Conservation (phyloP, 176 grass and related monocot genomes). For the Carex pumila region DNA sequence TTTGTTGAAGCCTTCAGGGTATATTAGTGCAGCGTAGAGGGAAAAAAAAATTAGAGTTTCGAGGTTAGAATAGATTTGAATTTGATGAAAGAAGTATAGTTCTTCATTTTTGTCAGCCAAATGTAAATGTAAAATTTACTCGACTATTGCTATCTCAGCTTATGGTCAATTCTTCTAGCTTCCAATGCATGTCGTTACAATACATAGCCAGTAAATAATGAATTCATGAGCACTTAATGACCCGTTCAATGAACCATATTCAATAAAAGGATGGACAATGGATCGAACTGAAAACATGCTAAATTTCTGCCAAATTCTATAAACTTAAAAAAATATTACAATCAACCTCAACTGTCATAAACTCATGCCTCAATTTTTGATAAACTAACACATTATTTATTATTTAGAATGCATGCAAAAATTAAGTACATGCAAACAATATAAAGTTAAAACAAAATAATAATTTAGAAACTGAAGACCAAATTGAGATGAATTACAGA, state of each 20-base stretch:
- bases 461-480: not conserved
- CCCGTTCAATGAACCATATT: not conserved
- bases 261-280: not conserved
- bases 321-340: not conserved
- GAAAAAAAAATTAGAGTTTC: not conserved
- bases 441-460: not conserved
- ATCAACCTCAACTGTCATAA: not conserved
- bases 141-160: not conserved
- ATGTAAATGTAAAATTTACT: not conserved
- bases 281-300: not conserved
- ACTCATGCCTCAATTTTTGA: not conserved
- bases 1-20: constrained; percentile 4
- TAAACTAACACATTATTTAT: not conserved
- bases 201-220: not conserved
- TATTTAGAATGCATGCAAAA: not conserved
- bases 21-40: not conserved
- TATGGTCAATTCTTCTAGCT: not conserved
- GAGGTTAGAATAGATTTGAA: not conserved
- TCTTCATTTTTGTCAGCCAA: not conserved
- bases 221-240: not conserved
- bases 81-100: not conserved
- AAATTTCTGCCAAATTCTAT: not conserved
- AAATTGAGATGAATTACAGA: not conserved
- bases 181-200: not conserved
- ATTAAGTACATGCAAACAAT: not conserved